A percentile compares a stretch with the other conserved stretches of the same genome.
phyloP scores from a whole-genome alignment of 108 stramenopile genomes.

The Skeletonema costatum region DNA sequence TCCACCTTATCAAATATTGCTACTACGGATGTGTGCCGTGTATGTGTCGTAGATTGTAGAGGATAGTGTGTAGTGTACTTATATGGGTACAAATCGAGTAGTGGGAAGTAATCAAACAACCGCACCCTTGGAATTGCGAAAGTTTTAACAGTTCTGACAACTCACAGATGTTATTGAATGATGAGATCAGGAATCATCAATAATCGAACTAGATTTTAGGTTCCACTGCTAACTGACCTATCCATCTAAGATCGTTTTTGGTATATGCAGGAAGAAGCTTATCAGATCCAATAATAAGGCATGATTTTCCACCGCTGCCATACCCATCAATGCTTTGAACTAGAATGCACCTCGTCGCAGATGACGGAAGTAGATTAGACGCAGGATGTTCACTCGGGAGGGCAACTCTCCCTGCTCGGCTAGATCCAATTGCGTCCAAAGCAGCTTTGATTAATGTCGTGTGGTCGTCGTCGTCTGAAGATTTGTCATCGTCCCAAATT shows the following conservation, averaged over 20 bases:
- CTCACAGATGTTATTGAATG: too few species aligned
- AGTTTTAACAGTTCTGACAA: too few species aligned
- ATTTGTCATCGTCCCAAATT: neutral
- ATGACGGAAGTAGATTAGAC: constrained; percentile 31
- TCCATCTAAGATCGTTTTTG: constrained; percentile 72
- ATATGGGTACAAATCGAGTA: too few species aligned
- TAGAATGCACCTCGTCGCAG: constrained; percentile 59
- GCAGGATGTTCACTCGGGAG: constrained; percentile 67
- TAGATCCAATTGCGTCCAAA: constrained; percentile 28
- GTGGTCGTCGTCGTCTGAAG: constrained; percentile 16
- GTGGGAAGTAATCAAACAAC: too few species aligned
- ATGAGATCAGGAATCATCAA: too few species aligned
- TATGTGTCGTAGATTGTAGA: too few species aligned
- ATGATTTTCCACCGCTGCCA: constrained; percentile 16
- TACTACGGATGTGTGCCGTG: too few species aligned
- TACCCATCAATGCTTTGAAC: constrained; percentile 61
- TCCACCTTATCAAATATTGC: too few species aligned
- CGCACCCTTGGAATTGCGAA: too few species aligned
- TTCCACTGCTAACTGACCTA: constrained; percentile 61
- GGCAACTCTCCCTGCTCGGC: constrained; percentile 62
- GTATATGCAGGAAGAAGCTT: constrained; percentile 72
- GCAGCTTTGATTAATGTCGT: constrained; percentile 26
- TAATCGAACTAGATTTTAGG: neutral
- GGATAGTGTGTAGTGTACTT: too few species aligned
- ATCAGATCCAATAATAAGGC: constrained; percentile 67